Evolutionary conservation across 2,329 filamentous ascomycete genomes (phyloP), one percentile per base, ranked within the genome.

Genomic region (Colletotrichum cereale): DNA sequence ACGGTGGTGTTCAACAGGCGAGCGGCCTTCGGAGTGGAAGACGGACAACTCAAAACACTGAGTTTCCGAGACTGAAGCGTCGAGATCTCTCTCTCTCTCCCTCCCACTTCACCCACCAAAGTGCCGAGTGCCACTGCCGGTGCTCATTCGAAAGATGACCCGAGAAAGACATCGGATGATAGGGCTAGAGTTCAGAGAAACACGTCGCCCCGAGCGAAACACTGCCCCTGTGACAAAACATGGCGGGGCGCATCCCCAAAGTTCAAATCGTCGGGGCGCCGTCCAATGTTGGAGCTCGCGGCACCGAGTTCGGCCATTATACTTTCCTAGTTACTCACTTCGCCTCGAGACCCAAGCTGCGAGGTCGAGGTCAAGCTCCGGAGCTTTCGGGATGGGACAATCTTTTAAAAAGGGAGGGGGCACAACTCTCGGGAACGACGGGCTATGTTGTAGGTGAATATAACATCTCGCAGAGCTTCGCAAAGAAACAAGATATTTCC

Each of bases 281-380:
- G 12, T 47, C 58, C 65, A 40, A 64, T 68, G 11, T 31, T 50
- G 8, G 29, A 34, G n/a, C 11, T 40, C 12, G 5, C 55, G 50
- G 65, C 31, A 26, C 56, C 64, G 62, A 67, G 24, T 14, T 62
- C 63, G 64, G 58, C 42, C 4, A 56, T 21, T 31, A 53, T 58
- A 26, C 44, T 18, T 47, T 56, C 6, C 3, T 1, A 2, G 14
- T 24, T 24, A 18, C 24, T 21, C 7, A 48, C 7, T n/a, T 21
- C 1, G 8, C 18, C 26, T 10, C 4, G 2, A 12, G 3, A 29
- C 53, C 14, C 40, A 48, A n/a, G 34, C 31, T 42, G 24, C 2
- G 34, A 52, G 47, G 1, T 2, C 21, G 24, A n/a, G 40, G 21
- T 48, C 26, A 38, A 21, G 10, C 24, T 53, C 7, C 31, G 14